Conservation (phyloP, 1,284 basidiomycete genomes). For the Ustilago nuda region DNA sequence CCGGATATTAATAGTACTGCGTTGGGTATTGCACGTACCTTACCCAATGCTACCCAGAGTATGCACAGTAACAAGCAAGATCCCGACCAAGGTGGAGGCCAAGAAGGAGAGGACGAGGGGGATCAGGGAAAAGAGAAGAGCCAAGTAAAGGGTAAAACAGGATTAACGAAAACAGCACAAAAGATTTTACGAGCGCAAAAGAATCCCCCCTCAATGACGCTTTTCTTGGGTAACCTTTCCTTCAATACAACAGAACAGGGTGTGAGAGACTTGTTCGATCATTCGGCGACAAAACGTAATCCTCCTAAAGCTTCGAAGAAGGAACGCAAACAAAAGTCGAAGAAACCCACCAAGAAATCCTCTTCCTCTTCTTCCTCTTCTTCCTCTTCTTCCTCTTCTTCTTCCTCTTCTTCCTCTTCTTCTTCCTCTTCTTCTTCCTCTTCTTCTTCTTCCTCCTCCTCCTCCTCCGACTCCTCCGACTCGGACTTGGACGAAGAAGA, state of each 20-base stretch:
- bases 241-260: slow-evolving; percentile 83
- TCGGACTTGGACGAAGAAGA: slow-evolving; percentile 50
- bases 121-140: background rate
- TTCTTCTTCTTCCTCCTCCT: slow-evolving; percentile 5
- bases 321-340: slow-evolving; percentile 6
- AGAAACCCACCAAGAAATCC: slow-evolving; percentile 11
- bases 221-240: slow-evolving; percentile 89
- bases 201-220: slow-evolving; percentile 82
- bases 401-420: slow-evolving; percentile 13
- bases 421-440: slow-evolving; percentile 54
- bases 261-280: slow-evolving; percentile 79
- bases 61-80: slow-evolving; percentile 11
- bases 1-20: slow-evolving; percentile 63
- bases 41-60: slow-evolving; percentile 9
- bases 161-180: slow-evolving; percentile 80
- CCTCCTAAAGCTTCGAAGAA: slow-evolving; percentile 29
- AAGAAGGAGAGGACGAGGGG: slow-evolving; percentile 3
- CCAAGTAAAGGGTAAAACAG: slow-evolving; percentile 60
- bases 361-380: slow-evolving; percentile 15
- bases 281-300: slow-evolving; percentile 43
- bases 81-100: background rate
- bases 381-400: slow-evolving; percentile 11
- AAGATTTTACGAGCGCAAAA: slow-evolving; percentile 84
- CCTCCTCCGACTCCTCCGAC: no score
- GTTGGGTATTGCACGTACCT: slow-evolving; percentile 31